A percentile compares a stretch with the other conserved stretches of the same genome.
phyloP scores from a whole-genome alignment of 1,284 basidiomycete species.

The Ustanciosporium gigantosporum region DNA sequence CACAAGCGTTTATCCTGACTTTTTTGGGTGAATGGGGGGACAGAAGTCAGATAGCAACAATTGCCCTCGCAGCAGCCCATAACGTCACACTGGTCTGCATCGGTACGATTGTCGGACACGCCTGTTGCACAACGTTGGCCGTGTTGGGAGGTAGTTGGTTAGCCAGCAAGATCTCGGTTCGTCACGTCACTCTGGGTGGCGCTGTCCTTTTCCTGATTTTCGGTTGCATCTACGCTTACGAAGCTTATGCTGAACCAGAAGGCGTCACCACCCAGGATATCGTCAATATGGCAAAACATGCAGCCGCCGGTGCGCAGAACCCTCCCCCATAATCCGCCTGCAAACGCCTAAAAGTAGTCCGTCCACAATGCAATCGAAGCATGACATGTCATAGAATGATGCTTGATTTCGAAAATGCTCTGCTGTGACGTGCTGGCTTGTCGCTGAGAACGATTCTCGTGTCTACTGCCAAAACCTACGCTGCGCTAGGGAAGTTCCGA shows the following conservation, averaged over 20 bases:
- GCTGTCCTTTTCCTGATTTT: constrained; percentile 82
- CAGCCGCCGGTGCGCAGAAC: not conserved
- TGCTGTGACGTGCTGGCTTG: no score
- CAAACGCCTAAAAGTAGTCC: no score
- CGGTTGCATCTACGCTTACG: constrained; percentile 63
- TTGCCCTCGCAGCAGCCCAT: constrained; percentile 91
- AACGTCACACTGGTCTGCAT: constrained; percentile 79
- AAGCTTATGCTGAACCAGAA: constrained; percentile 56
- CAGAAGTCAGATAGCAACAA: constrained; percentile 93
- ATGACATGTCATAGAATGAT: no score
- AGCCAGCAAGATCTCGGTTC: constrained; percentile 60
- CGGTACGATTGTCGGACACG: constrained; percentile 87
- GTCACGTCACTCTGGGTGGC: constrained; percentile 76
- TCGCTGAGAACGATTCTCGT: no score
- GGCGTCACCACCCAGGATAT: not conserved
- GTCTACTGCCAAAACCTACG: no score
- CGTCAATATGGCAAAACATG: not conserved
- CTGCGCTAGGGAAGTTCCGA: no score
- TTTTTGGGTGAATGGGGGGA: constrained; percentile 99
- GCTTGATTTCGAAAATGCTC: no score
- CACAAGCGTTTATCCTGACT: constrained; percentile 90
- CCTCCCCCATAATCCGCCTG: no score
- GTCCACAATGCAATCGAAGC: no score
- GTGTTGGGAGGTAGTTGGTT: constrained; percentile 87
- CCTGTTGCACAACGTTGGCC: constrained; percentile 82